phyloP scores from a whole-genome alignment of 1,284 basidiomycete genomes.

The Malassezia obtusa region DNA sequence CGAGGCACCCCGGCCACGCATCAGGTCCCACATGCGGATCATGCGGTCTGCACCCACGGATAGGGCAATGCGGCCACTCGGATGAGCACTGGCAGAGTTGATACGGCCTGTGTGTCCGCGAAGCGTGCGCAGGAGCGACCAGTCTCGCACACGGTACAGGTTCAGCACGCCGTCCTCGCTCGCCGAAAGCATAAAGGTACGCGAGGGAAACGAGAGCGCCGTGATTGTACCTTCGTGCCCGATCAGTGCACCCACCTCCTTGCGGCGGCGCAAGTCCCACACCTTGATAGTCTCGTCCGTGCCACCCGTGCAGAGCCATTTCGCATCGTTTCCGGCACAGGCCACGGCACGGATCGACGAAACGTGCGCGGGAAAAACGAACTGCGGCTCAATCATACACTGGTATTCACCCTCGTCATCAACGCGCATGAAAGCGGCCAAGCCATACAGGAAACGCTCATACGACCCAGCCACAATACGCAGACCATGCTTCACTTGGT shows the following conservation, averaged over 20 bases:
- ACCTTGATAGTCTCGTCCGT: conserved; percentile 91
- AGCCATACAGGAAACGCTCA: conserved; percentile 86
- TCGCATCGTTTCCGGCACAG: conserved; percentile 56
- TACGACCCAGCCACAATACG: conserved; percentile 75
- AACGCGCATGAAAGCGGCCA: conserved; percentile 59
- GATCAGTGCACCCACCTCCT: conserved; percentile 83
- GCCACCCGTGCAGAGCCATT: conserved; percentile 90
- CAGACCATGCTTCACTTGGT: background rate
- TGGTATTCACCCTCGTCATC: conserved; percentile 35
- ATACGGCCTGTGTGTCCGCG: conserved; percentile 88
- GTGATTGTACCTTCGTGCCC: conserved; percentile 93
- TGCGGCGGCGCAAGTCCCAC: conserved; percentile 82
- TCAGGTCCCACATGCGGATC: conserved; percentile 94
- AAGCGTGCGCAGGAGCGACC: conserved; percentile 74
- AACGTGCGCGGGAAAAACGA: conserved; percentile 92
- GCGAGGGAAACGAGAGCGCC: conserved; percentile 72
- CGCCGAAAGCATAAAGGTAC: conserved; percentile 76
- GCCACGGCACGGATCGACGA: conserved; percentile 76
- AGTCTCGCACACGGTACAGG: conserved; percentile 83
- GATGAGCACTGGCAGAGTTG: conserved; percentile 80
- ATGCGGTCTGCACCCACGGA: conserved; percentile 83
- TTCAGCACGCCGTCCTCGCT: conserved; percentile 70
- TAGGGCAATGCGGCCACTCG: conserved; percentile 77
- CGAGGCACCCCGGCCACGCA: conserved; percentile 79
- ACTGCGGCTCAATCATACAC: conserved; percentile 60